Evolutionary conservation across 306 rosid species (phyloP), one percentile per base, ranked within the genome.

Genomic region (Dryas octopetala): DNA sequence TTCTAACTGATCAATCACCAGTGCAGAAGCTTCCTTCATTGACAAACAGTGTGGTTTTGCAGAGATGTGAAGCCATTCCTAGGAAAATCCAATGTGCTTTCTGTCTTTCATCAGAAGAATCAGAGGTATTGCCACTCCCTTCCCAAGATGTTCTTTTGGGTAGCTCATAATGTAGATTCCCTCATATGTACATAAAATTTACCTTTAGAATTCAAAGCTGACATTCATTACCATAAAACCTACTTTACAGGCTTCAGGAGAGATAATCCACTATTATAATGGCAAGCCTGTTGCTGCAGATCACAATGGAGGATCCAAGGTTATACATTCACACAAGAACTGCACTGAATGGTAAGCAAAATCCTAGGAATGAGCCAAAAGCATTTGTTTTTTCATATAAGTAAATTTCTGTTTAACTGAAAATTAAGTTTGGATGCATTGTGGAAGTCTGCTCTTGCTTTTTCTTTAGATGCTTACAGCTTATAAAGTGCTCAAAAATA

Each of bases 331-430:
- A 70, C 98, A 95, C 82, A 85, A 80, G 87, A 87, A 73, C 75
- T 95, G 98, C 85, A 78, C 96, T 47, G 98, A 95, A 87, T 95
- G 97, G 98, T 95, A 87, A 83, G 43, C 7, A 53, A 75, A 44
- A 73, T n/a, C 58, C 73, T 58, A 65, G 46, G n/a, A 15, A 48
- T 51, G 19, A 28, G 9, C 26, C 61, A 74, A 52, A 5, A 40
- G 15, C 75, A 17, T 53, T 6, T 9, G 52, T 64, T 10, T 59
- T 7, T 59, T 59, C 32, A 28, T 26, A 59, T 59, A 28, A 59
- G 12, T 59, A 59, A 28, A 5, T 5, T 59, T 11, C 8, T 59
- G 64, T 59, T 59, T 26, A 59, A 11, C 43, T 28, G 32, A 28
- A 28, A 28, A 0, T 28, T 28, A 28, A 28, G 32, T 28, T 14